A percentile compares a stretch with the other conserved stretches of the same genome.
These are phyloP conservation scores for Amniculicola lignicola DNA, from an alignment of 495 filamentous ascomycete species.

Conservation along the genomic window DNA sequence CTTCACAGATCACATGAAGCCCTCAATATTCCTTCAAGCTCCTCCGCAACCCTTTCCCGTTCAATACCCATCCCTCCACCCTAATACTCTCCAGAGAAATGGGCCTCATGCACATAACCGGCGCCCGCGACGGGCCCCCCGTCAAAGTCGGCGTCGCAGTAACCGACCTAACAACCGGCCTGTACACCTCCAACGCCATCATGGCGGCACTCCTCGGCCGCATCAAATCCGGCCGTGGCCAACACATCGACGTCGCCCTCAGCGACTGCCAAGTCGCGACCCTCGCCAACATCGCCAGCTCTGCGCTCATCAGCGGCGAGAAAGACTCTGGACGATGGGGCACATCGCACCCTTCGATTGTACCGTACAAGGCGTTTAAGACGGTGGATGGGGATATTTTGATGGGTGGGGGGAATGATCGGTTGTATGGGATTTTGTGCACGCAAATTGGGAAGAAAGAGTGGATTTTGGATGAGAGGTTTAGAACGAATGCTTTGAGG, in stretches of 20 bases:
- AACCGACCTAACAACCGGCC: slow-evolving; percentile 88
- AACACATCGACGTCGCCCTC: slow-evolving; percentile 87
- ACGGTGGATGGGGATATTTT: slow-evolving; percentile 91
- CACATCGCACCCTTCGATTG: slow-evolving; percentile 95
- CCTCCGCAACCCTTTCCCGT: too few relatives aligned
- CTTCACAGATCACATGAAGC: too few relatives aligned
- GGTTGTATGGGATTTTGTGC: slow-evolving; percentile 82
- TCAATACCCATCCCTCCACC: neutral
- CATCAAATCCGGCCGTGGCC: slow-evolving; percentile 65
- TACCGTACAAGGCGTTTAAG: slow-evolving; percentile 88
- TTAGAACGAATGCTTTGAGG: slow-evolving; percentile 73
- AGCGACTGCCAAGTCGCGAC: slow-evolving; percentile 95
- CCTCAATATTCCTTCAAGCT: too few relatives aligned
- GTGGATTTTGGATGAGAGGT: slow-evolving; percentile 74
- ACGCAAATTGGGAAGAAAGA: slow-evolving; percentile 71
- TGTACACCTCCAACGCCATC: slow-evolving; percentile 96
- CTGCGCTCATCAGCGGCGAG: slow-evolving; percentile 82
- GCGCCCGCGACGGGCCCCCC: slow-evolving; percentile 77
- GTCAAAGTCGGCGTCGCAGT: slow-evolving; percentile 98
- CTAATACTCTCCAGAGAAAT: slow-evolving; percentile 57
- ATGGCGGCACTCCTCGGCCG: slow-evolving; percentile 87
- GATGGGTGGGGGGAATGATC: slow-evolving; percentile 91
- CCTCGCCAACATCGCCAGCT: slow-evolving; percentile 88
- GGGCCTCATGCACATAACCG: slow-evolving; percentile 98
- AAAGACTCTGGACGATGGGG: slow-evolving; percentile 88